Evolutionary conservation across 176 grass and related monocot genomes (phyloP), one percentile per base, ranked within the genome.

Genomic region (Juncus inflexus): DNA sequence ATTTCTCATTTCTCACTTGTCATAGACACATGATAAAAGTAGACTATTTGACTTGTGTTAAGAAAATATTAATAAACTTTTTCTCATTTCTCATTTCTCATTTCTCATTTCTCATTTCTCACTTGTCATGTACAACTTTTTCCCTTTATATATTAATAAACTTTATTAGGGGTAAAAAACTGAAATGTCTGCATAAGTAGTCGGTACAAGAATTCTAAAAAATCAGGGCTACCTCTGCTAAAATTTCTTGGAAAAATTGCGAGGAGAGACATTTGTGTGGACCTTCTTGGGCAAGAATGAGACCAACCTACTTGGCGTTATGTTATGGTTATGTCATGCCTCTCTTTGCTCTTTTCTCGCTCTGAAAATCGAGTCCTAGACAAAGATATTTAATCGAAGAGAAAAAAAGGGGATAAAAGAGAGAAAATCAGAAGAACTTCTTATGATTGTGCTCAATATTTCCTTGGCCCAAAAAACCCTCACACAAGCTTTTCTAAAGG

Each of bases 221-320:
- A 3, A 10, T 5, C 15, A 40, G 3, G 51, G 14, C 5, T 42
- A 55, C 45, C 9, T 56, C 15, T 69, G 51, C 15, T 37, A 69
- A 55, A 39, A 56, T 55, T 15, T 52, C 11, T 53, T 52, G 65
- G 37, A 67, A 38, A 50, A 55, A 0, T 16, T 15, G 36, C 66
- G 10, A 39, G 12, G 35, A 15, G 37, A 57, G 67, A 70, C 15
- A 53, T 42, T 42, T 70, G 7, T 70, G 64, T 53, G 19, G 43
- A 67, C 67, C 52, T 58, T 28, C 38, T 16, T 69, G 38, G 12
- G 65, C 28, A 54, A 28, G 47, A 50, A 51, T 28, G 12, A 50
- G 47, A 14, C 47, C 65, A 67, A 67, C 65, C 65, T 67, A 54
- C 35, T 68, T 15, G 64, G 35, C 50, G 35, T 40, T 13, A 35